A percentile compares a stretch with the other conserved stretches of the same genome.
These are phyloP conservation scores for Stagonosporopsis cucurbitacearum DNA, from an alignment of 2,329 filamentous ascomycete species.

Conservation along the genomic window DNA sequence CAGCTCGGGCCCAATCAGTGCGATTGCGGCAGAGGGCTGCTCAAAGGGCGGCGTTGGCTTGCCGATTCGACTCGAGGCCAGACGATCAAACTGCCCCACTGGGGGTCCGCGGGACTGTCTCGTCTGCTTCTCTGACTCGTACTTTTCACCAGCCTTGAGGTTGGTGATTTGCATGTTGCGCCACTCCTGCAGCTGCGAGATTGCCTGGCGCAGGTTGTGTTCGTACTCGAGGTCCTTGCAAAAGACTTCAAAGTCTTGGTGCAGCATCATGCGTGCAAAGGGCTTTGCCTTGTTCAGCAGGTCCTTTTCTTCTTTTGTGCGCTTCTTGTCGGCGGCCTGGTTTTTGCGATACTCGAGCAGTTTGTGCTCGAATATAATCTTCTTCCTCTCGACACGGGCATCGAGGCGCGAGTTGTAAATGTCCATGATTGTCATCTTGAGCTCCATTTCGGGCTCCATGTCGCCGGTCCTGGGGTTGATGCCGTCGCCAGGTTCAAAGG, in stretches of 20 bases:
- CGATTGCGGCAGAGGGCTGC: slow-evolving; percentile 74
- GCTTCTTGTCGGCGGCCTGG: slow-evolving; percentile 86
- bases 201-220: slow-evolving; percentile 87
- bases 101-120: slow-evolving; percentile 71
- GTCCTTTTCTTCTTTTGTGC: slow-evolving; percentile 93
- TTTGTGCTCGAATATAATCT: slow-evolving; percentile 94
- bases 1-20: slow-evolving; percentile 80
- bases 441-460: slow-evolving; percentile 92
- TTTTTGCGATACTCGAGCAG: slow-evolving; percentile 94
- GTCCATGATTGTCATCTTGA: slow-evolving; percentile 97
- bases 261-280: slow-evolving; percentile 96
- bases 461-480: slow-evolving; percentile 83
- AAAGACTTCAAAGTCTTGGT: slow-evolving; percentile 85
- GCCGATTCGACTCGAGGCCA: slow-evolving; percentile 73
- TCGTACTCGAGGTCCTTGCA: slow-evolving; percentile 88
- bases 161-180: slow-evolving; percentile 83
- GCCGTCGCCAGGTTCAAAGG: slow-evolving; percentile 95
- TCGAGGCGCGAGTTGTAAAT: slow-evolving; percentile 95
- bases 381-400: slow-evolving; percentile 90
- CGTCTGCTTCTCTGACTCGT: slow-evolving; percentile 83
- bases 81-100: slow-evolving; percentile 83
- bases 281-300: slow-evolving; percentile 92
- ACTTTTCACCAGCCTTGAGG: slow-evolving; percentile 86
- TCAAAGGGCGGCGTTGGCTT: slow-evolving; percentile 70
- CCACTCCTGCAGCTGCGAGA: slow-evolving; percentile 93